A percentile compares a stretch with the other conserved stretches of the same genome.
Conservation (phyloP, 768 basidiomycete species). For the Agrocybe chaxingu region DNA sequence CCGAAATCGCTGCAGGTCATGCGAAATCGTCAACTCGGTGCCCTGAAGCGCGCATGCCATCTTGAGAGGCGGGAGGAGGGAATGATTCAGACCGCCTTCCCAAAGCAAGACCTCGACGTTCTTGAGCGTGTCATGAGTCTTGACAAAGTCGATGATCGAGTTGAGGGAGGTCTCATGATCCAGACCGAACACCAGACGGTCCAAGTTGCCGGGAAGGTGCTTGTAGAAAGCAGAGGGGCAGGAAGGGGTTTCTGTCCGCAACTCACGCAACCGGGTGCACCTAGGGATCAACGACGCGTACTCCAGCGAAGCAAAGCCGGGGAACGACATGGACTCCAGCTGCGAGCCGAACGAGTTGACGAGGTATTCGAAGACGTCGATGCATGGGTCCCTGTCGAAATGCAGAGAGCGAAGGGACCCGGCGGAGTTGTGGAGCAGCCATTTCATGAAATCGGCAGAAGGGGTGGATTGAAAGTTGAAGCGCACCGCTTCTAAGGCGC, state of each 20-base stretch:
- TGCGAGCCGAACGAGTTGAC: constrained; percentile 43
- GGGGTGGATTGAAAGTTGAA: constrained; percentile 67
- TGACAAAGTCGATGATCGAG: constrained; percentile 53
- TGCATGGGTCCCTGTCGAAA: constrained; percentile 57
- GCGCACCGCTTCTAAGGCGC: constrained; percentile 48
- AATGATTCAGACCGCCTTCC: constrained; percentile 47
- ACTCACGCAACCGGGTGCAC: constrained; percentile 48
- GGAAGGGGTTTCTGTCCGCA: constrained; percentile 55
- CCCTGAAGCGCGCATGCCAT: constrained; percentile 65
- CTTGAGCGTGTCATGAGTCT: constrained; percentile 38
- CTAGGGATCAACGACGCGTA: constrained; percentile 41
- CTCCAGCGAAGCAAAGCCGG: constrained; percentile 47
- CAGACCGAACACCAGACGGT: constrained; percentile 60
- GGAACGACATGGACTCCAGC: constrained; percentile 56
- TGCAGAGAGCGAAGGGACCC: constrained; percentile 50
- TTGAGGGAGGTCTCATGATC: constrained; percentile 53
- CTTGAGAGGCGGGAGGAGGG: constrained; percentile 50
- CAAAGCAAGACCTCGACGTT: constrained; percentile 54
- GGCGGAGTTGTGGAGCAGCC: constrained; percentile 63
- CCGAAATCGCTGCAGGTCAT: constrained; percentile 53
- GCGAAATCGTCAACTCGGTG: constrained; percentile 48
- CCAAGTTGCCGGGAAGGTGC: constrained; percentile 43
- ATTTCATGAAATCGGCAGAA: constrained; percentile 59
- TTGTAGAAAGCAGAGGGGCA: constrained; percentile 43
- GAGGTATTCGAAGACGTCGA: constrained; percentile 53